Conservation (phyloP, 352 stramenopile genomes). For the Phytophthora macrochlamydospora region DNA sequence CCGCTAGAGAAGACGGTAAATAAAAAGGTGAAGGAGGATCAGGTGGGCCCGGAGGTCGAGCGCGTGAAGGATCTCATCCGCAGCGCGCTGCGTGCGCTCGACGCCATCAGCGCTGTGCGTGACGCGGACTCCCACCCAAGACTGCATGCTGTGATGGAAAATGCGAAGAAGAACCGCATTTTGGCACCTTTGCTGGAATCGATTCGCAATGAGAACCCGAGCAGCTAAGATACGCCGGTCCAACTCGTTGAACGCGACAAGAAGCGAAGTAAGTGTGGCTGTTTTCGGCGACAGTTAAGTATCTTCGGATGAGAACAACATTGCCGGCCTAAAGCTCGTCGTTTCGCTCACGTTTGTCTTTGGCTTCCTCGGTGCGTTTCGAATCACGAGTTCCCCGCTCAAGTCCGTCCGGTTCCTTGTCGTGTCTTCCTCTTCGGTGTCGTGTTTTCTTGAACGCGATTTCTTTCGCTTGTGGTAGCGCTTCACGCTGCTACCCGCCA, state of each 20-base stretch:
- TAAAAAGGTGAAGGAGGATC: constrained; percentile 95
- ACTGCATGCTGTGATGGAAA: constrained; percentile 64
- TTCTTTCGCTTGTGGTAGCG: constrained; percentile 20
- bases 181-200: constrained; percentile 64
- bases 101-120: constrained; percentile 73
- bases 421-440: constrained; percentile 1
- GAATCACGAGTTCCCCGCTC: not conserved
- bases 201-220: constrained; percentile 62
- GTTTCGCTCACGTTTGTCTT: not conserved
- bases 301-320: not conserved
- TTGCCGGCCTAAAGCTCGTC: not conserved
- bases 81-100: constrained; percentile 91
- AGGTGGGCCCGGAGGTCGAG: constrained; percentile 96
- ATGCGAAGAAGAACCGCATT: constrained; percentile 70
- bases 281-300: too few species aligned
- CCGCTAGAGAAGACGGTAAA: constrained; percentile 95
- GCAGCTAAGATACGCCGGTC: constrained; percentile 26
- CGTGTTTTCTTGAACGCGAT: constrained; percentile 7
- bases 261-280: not conserved
- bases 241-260: not conserved
- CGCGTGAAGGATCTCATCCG: constrained; percentile 97
- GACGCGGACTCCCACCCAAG: constrained; percentile 80
- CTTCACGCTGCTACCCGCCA: constrained; percentile 10
- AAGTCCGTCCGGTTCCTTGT: constrained; percentile 1
- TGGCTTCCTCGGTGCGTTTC: not conserved